A percentile compares a stretch with the other conserved stretches of the same genome.
phyloP scores from a whole-genome alignment of 1,284 basidiomycete genomes.

The Pseudozyma hubeiensis region DNA sequence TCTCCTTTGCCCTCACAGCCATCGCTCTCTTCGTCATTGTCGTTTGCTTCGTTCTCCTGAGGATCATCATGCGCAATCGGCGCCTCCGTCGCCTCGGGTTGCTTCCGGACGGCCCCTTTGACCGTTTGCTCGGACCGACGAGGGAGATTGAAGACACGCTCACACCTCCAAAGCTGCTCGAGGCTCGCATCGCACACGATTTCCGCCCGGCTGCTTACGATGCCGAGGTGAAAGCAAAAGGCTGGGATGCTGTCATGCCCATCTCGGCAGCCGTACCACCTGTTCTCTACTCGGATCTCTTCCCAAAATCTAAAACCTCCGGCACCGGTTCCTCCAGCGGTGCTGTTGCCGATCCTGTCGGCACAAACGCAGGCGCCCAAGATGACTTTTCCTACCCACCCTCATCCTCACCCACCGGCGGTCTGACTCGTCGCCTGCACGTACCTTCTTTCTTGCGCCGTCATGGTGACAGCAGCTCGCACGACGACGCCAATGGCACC shows the following conservation, averaged over 20 bases:
- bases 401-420: slow-evolving; percentile 8
- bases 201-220: slow-evolving; percentile 30
- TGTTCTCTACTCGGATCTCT: slow-evolving; percentile 45
- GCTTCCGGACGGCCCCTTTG: slow-evolving; percentile 51
- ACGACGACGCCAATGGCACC: slow-evolving; percentile 10
- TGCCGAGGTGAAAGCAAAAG: slow-evolving; percentile 44
- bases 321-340: slow-evolving; percentile 2
- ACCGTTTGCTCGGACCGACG: slow-evolving; percentile 47
- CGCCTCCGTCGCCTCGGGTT: slow-evolving; percentile 58
- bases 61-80: slow-evolving; percentile 62
- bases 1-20: slow-evolving; percentile 56
- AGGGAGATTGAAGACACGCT: slow-evolving; percentile 58
- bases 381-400: slow-evolving; percentile 41
- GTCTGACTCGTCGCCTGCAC: slow-evolving; percentile 31
- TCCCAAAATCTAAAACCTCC: slow-evolving; percentile 15
- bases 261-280: slow-evolving; percentile 56
- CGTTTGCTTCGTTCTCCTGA: slow-evolving; percentile 61
- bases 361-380: slow-evolving; percentile 1
- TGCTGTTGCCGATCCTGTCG: slow-evolving; percentile 6
- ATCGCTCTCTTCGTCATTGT: slow-evolving; percentile 65
- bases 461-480: slow-evolving; percentile 13
- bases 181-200: slow-evolving; percentile 57
- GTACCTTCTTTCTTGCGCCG: slow-evolving; percentile 46
- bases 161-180: slow-evolving; percentile 57
- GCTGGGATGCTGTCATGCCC: slow-evolving; percentile 59